Evolutionary conservation across 2,329 filamentous ascomycete species (phyloP), one percentile per base, ranked within the genome.

Genomic region (Cercospora berteroae): DNA sequence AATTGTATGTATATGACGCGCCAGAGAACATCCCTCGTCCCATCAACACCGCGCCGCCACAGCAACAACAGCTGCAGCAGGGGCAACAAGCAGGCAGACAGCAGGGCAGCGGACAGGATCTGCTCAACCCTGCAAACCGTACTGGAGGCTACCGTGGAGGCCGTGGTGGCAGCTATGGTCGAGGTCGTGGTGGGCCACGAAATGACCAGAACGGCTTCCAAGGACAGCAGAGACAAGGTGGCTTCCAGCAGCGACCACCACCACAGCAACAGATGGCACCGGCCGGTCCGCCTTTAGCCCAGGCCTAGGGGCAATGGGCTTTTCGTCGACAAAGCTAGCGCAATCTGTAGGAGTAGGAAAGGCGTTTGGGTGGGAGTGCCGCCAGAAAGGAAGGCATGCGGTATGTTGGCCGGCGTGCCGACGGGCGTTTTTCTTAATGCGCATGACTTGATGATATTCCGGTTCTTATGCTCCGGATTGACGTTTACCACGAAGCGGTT

Each of bases 1-100:
- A 91, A 71, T 88, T 99, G 42, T 99, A 99, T 79, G 95, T 99
- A 61, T 99, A 99, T 80, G 96, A 99, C 70, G 92, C 94, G 70
- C 95, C 95, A 0, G 94, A 99, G 76, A 94, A 86, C 66, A 98
- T 99, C 74, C 95, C 96, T 60, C 89, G 94, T 36, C 95, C 95
- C 4, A 87, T 90, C 69, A 85, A 87, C 64, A 88, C 84, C 77
- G 80, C 84, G 25, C 79, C 80, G 10, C 74, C 74, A 55, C 79
- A 75, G 62, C 64, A 60, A 29, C 67, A 70, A 39, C 58, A 64
- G 16, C 67, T 72, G 67, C 71, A 71, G 59, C 70, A 70, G 62
- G 50, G 33, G 29, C 73, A 69, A 52, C 69, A 72, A 60, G 67
- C 72, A 25, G 73, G 73, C 44, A 70, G 76, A 60, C 77, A 78